phyloP scores from a whole-genome alignment of 208 protist genomes.

The Phytomonas serpens region DNA sequence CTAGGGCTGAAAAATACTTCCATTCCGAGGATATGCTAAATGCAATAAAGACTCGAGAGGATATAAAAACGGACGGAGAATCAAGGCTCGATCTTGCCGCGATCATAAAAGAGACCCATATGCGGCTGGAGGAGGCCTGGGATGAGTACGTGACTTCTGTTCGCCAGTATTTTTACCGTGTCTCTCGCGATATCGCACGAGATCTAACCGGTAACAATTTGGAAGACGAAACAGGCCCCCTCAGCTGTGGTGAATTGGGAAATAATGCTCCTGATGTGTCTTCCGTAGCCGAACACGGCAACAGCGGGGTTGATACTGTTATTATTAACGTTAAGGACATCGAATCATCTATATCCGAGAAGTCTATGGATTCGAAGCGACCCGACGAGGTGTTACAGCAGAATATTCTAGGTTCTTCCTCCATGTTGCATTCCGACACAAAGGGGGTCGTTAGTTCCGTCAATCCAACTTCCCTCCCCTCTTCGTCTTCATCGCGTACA shows the following conservation, averaged over 20 bases:
- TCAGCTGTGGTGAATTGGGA: background rate
- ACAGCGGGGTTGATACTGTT: background rate
- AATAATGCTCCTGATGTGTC: background rate
- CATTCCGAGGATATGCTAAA: conserved; percentile 7
- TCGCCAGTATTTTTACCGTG: conserved; percentile 31
- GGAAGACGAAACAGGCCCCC: background rate
- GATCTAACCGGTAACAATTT: conserved; percentile 18
- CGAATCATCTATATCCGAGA: background rate
- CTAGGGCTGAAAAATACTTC: conserved; percentile 54
- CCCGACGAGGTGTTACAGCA: background rate
- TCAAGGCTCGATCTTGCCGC: background rate
- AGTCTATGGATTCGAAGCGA: background rate
- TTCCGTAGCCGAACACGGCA: background rate
- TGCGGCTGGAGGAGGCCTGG: conserved; percentile 37
- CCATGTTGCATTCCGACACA: background rate
- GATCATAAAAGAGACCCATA: background rate
- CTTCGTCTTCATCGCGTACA: background rate
- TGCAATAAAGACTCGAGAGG: background rate
- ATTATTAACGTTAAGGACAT: background rate
- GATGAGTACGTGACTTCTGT: conserved; percentile 40
- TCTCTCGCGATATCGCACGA: conserved; percentile 14
- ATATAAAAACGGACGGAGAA: background rate
- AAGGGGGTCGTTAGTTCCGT: background rate
- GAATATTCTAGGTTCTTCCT: background rate
- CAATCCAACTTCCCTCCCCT: background rate